Percentiles rank a stretch among this genome's conserved stretches.
Conservation (phyloP, 2,329 filamentous ascomycete species). For the Tolypocladium ophioglossoides region DNA sequence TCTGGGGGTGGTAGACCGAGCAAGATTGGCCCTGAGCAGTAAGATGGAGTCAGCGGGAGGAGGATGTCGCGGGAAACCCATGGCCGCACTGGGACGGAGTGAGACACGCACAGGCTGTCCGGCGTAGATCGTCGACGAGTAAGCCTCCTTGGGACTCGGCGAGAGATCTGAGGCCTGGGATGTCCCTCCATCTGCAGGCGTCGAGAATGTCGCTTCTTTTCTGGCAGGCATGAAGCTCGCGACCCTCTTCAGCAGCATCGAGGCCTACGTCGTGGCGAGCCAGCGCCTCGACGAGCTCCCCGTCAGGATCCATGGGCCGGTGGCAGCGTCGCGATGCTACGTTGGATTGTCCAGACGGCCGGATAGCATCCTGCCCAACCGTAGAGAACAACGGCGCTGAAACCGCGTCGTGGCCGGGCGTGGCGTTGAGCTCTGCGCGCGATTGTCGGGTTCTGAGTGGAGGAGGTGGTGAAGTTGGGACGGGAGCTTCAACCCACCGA, state of each 20-base stretch:
- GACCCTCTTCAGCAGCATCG: slow-evolving; percentile 5
- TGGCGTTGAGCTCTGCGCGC: background rate
- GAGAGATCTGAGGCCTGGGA: slow-evolving; percentile 43
- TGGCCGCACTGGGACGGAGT: background rate
- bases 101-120: slow-evolving; percentile 60
- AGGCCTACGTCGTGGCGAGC: slow-evolving; percentile 3
- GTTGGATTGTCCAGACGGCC: background rate
- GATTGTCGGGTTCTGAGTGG: background rate
- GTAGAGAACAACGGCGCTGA: background rate
- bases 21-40: slow-evolving; percentile 47
- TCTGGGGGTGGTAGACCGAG: slow-evolving; percentile 28
- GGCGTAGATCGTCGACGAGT: slow-evolving; percentile 56
- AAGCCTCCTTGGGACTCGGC: slow-evolving; percentile 58
- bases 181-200: slow-evolving; percentile 49
- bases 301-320: slow-evolving; percentile 7
- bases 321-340: background rate
- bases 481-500: background rate
- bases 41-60: slow-evolving; percentile 4
- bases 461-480: background rate
- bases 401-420: background rate
- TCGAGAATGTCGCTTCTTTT: slow-evolving; percentile 32
- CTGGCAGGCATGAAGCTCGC: slow-evolving; percentile 7
- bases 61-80: slow-evolving; percentile 1
- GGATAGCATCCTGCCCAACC: background rate
- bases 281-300: slow-evolving; percentile 1